Conservation (phyloP, 2,329 filamentous ascomycete species). For the Zarea fungicola region DNA sequence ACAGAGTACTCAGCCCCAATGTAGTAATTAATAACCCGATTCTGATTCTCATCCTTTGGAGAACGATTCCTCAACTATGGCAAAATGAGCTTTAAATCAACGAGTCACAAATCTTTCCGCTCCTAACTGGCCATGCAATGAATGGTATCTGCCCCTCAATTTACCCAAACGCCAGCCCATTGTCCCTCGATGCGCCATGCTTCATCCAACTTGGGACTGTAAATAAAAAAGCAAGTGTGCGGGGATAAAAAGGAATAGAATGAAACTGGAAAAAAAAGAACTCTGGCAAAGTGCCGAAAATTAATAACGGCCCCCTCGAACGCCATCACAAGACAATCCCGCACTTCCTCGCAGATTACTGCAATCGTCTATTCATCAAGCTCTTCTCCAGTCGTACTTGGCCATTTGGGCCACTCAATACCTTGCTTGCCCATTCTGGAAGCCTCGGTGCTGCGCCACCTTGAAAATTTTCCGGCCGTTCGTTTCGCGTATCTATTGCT, state of each 20-base stretch:
- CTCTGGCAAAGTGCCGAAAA: neutral
- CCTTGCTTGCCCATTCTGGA: constrained; percentile 29
- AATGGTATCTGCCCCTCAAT: neutral
- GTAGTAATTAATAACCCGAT: too few relatives aligned
- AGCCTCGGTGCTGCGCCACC: constrained; percentile 18
- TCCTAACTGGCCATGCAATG: neutral
- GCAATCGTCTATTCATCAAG: neutral
- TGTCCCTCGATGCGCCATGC: neutral
- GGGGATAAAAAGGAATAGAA: neutral
- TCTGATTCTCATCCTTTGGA: too few relatives aligned
- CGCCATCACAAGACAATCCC: neutral
- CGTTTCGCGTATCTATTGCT: constrained; percentile 24
- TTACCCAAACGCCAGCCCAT: constrained; percentile 2
- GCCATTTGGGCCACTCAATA: constrained; percentile 15
- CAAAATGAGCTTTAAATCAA: constrained; percentile 2
- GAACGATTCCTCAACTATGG: too few relatives aligned
- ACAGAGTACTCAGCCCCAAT: too few relatives aligned
- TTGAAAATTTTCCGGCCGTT: constrained; percentile 19
- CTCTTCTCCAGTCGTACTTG: constrained; percentile 6
- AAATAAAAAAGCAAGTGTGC: neutral
- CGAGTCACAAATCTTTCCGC: neutral
- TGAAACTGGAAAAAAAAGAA: too few relatives aligned
- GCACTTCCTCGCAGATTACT: neutral
- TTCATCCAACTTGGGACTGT: neutral
- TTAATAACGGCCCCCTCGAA: neutral